phyloP scores from a whole-genome alignment of 192 early-diverging fungal genomes.

The Coemansia sp. region DNA sequence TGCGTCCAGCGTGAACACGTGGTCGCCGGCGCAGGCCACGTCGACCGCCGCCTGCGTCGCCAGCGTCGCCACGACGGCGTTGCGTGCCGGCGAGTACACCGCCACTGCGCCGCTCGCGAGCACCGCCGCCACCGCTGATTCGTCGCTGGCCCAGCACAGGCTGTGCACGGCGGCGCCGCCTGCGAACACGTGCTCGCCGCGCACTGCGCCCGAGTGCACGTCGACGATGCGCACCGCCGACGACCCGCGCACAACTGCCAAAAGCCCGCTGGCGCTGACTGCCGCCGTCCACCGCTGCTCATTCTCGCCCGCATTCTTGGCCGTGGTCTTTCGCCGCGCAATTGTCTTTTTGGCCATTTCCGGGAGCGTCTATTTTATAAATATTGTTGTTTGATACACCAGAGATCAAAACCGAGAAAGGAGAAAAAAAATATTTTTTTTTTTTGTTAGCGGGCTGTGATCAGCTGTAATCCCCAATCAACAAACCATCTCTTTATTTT shows the following conservation, averaged over 20 bases:
- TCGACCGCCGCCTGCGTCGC: neutral
- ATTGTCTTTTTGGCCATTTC: constrained; percentile 49
- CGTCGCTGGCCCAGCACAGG: constrained; percentile 22
- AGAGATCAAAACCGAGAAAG: neutral
- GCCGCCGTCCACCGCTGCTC: constrained; percentile 30
- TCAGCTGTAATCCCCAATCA: too few relatives aligned
- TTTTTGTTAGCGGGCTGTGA: neutral
- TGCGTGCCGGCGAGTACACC: constrained; percentile 53
- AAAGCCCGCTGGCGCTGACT: constrained; percentile 20
- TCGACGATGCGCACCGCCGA: constrained; percentile 47
- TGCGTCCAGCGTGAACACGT: constrained; percentile 29
- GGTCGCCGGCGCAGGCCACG: neutral
- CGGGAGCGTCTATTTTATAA: neutral
- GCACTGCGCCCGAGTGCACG: constrained; percentile 40
- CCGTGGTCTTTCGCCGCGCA: constrained; percentile 38
- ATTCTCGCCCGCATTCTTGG: constrained; percentile 1
- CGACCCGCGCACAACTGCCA: constrained; percentile 47
- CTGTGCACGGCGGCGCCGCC: constrained; percentile 10
- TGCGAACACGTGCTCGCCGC: constrained; percentile 32
- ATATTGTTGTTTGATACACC: neutral
- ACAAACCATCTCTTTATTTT: too few relatives aligned
- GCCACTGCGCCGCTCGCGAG: constrained; percentile 25
- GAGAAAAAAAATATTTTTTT: neutral
- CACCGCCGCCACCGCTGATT: constrained; percentile 19
- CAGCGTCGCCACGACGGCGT: constrained; percentile 23